Base-by-base conservation (phyloP, 345 rosid genomes). In the Hirschfeldia incana region DNA sequence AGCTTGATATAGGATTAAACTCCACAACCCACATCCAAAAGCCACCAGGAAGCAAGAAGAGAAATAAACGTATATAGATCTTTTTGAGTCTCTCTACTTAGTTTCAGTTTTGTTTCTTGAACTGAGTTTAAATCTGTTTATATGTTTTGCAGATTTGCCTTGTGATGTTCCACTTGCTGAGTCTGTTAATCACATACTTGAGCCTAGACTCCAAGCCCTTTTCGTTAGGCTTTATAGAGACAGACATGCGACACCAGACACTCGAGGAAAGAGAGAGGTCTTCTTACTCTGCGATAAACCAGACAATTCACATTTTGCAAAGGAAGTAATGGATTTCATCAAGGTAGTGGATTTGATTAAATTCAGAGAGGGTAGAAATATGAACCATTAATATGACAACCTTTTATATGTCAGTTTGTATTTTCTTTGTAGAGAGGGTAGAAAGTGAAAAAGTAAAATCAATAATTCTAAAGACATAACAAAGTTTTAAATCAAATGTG, bases 281-380 rank as follows among this genome's bases (percentile, higher is more conserved):
- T n/a, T 84, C 97, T 73, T 94, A 86, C 82, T 53, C 79, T 76
- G 94, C 91, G 7, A 71, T 21, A 64, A 83, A 87, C 76, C 97
- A 94, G 79, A 88, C 89, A 28, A 75, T 94, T 74, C 93, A 89
- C 74, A 97, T 84, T 89, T 94, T 86, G 90, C 15, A 83, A 88
- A 81, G 94, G 90, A 28, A 70, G 74, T 6, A 76, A 86, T 63
- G 86, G 86, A 66, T n/a, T 67, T 62, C 79, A 83, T 74, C 80
- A 87, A 12, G 84, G 87, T 82, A 70, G 84, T 65, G 91, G 89
- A 46, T 94, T 92, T 15, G 91, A 92, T 77, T 75, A n/a, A n/a
- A n/a, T n/a, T n/a, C n/a, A n/a, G n/a, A n/a, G n/a, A n/a, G n/a
- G n/a, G n/a, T n/a, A n/a, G n/a, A n/a, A n/a, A n/a, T n/a, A n/a